Evolutionary conservation across 805 yeast species (phyloP).

Genomic region (Scheffersomyces ergatensis): DNA sequence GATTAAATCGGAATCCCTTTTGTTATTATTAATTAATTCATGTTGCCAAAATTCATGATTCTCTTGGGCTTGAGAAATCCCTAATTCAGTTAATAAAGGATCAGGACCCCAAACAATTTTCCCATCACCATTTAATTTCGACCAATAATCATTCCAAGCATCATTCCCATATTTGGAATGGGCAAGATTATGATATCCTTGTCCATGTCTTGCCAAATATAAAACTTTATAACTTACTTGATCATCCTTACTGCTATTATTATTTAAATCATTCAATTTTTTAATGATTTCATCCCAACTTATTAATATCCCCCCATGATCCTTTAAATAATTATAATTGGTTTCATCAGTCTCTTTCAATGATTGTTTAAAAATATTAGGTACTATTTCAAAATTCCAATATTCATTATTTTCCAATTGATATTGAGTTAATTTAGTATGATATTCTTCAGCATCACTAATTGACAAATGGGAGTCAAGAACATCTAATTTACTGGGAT

Average conservation of each 20-base stretch:
- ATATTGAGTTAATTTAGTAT: conserved; percentile 6
- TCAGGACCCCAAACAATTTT: conserved; percentile 50
- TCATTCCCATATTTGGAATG: conserved; percentile 44
- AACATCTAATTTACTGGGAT: conserved; percentile 25
- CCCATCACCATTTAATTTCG: conserved; percentile 44
- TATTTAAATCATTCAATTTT: conserved; percentile 27
- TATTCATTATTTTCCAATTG: conserved; percentile 7
- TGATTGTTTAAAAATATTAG: conserved; percentile 45
- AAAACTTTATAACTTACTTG: conserved; percentile 43
- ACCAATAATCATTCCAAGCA: conserved; percentile 47
- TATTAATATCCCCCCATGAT: conserved; percentile 40
- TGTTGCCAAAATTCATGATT: conserved; percentile 39
- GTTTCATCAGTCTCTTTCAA: conserved; percentile 37
- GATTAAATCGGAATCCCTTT: conserved; percentile 14
- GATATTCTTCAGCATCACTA: conserved; percentile 8
- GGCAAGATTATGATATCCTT: conserved; percentile 52
- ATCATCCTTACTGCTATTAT: conserved; percentile 12
- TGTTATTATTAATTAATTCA: conserved; percentile 3
- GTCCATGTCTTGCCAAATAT: conserved; percentile 52
- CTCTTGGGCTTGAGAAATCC: conserved; percentile 43
- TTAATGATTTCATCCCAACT: conserved; percentile 32
- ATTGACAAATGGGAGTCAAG: conserved; percentile 24
- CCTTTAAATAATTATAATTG: conserved; percentile 39
- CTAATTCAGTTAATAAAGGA: conserved; percentile 47
- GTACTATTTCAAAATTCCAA: conserved; percentile 41